These are phyloP conservation scores for Cercospora brassicicola DNA, from an alignment of 2,329 filamentous ascomycete species.

Conservation along the genomic window DNA sequence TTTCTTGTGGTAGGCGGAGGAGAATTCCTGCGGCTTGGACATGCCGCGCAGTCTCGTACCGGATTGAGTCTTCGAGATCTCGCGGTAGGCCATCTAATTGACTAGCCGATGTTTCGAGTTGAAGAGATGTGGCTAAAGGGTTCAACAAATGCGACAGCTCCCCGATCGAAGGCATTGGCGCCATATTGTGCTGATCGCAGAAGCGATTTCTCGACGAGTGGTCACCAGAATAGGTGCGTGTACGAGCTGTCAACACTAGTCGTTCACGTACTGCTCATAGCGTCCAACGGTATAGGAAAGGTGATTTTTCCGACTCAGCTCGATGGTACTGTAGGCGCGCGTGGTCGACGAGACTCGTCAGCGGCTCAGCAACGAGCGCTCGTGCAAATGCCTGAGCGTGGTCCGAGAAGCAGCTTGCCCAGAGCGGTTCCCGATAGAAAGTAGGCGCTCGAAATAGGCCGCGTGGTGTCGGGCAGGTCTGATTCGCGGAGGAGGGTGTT, in stretches of 20 bases:
- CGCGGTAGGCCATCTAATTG: slow-evolving; percentile 60
- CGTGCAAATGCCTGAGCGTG: background rate
- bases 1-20: slow-evolving; percentile 78
- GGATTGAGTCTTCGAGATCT: slow-evolving; percentile 70
- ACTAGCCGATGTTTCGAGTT: slow-evolving; percentile 61
- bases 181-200: slow-evolving; percentile 8
- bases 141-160: slow-evolving; percentile 60
- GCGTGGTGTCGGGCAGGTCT: background rate
- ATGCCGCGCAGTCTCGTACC: slow-evolving; percentile 69
- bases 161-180: slow-evolving; percentile 33
- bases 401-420: background rate
- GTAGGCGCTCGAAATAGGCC: slow-evolving; percentile 12
- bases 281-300: background rate
- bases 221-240: background rate
- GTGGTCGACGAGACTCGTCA: background rate
- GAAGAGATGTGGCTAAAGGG: slow-evolving; percentile 68
- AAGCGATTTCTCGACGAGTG: background rate
- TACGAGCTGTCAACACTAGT: background rate
- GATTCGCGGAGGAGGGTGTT: slow-evolving; percentile 8
- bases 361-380: background rate
- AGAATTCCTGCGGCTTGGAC: slow-evolving; percentile 79
- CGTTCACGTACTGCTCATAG: background rate
- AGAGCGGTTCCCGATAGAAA: background rate
- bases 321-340: background rate
- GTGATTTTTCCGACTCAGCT: background rate